Evolutionary conservation across 108 stramenopile genomes (phyloP).

Genomic region (Parietichytrium sp.): DNA sequence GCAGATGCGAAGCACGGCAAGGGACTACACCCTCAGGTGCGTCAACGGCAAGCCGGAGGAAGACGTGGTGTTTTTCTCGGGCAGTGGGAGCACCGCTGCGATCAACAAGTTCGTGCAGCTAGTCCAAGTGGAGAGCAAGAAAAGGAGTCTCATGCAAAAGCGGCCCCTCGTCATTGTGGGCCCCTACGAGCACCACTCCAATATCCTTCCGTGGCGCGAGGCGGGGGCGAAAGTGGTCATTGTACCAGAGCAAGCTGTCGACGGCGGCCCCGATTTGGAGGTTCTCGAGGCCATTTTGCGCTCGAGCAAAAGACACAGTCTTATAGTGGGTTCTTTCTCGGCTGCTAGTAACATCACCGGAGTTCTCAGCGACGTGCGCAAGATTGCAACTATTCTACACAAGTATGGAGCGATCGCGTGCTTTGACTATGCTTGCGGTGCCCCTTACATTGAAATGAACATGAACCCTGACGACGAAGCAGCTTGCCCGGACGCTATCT

Average conservation of each 20-base stretch:
- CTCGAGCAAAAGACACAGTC: constrained; percentile 46
- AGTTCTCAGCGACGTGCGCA: constrained; percentile 71
- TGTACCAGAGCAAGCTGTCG: constrained; percentile 29
- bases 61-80: constrained; percentile 87
- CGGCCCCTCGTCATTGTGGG: constrained; percentile 79
- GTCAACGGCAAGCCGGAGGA: constrained; percentile 65
- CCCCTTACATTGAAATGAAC: constrained; percentile 80
- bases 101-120: constrained; percentile 66
- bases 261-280: constrained; percentile 59
- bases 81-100: constrained; percentile 86
- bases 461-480: constrained; percentile 76
- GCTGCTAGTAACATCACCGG: constrained; percentile 93
- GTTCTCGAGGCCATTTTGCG: constrained; percentile 65
- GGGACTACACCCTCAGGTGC: constrained; percentile 28
- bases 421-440: constrained; percentile 93
- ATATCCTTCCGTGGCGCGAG: constrained; percentile 92
- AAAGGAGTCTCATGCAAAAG: too few relatives aligned
- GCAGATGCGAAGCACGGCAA: constrained; percentile 50
- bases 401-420: constrained; percentile 77
- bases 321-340: constrained; percentile 79
- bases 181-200: constrained; percentile 94
- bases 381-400: constrained; percentile 74
- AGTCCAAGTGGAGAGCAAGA: too few relatives aligned
- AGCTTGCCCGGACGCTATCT: constrained; percentile 57
- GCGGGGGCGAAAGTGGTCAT: constrained; percentile 54